Conservation (phyloP, 495 filamentous ascomycete genomes). For the Podospora australis region DNA sequence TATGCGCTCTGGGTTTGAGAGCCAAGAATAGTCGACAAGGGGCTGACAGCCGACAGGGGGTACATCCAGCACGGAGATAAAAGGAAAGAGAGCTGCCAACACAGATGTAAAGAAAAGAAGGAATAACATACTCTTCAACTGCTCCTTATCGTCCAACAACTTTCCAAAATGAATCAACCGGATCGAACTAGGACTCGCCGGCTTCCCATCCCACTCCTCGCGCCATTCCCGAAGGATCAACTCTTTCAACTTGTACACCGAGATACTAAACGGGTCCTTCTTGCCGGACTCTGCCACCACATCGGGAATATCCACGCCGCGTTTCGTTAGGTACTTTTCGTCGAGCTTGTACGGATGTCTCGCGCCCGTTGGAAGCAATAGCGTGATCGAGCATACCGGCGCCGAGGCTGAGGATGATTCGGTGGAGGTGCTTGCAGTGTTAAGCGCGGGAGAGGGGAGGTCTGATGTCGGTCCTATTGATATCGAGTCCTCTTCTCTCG, state of each 20-base stretch:
- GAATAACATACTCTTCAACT: slow-evolving; percentile 46
- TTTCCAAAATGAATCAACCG: slow-evolving; percentile 85
- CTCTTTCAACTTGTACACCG: slow-evolving; percentile 86
- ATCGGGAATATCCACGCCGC: slow-evolving; percentile 66
- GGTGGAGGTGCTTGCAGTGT: not conserved
- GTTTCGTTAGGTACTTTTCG: slow-evolving; percentile 73
- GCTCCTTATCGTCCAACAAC: slow-evolving; percentile 77
- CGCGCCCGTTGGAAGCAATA: slow-evolving; percentile 73
- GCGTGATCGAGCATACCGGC: slow-evolving; percentile 52
- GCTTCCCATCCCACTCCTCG: slow-evolving; percentile 81
- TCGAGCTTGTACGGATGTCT: slow-evolving; percentile 84
- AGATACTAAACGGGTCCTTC: slow-evolving; percentile 79
- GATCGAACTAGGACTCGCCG: slow-evolving; percentile 76
- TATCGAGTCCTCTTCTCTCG: slow-evolving; percentile 28
- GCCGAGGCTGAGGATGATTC: not conserved
- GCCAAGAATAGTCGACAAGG: too few relatives aligned
- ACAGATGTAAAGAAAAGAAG: not conserved
- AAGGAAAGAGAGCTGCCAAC: not conserved
- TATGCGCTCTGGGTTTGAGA: too few relatives aligned
- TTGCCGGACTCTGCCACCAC: slow-evolving; percentile 37
- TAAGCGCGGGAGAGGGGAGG: slow-evolving; percentile 9
- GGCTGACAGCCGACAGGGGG: too few relatives aligned
- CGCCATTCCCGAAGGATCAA: slow-evolving; percentile 87
- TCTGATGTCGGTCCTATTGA: slow-evolving; percentile 37
- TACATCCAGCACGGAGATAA: not conserved